Evolutionary conservation across 257 asterid genomes (phyloP), one percentile per base, ranked within the genome.

Genomic region (Gardenia jasminoides): DNA sequence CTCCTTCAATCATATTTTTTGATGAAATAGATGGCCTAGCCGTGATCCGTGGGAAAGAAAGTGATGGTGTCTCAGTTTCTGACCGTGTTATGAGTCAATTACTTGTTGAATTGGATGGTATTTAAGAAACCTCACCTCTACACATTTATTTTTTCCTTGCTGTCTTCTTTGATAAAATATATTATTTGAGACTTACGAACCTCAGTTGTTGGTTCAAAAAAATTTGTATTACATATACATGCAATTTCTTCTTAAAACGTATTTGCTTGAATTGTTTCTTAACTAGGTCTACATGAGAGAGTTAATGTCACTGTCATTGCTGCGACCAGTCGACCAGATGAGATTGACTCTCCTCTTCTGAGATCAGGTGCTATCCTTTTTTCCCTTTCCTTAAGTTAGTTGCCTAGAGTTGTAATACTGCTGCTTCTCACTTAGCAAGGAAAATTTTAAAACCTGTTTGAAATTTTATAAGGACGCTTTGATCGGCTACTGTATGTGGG

Each of bases 1-100:
- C 97, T 79, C 97, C 99, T 54, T 93, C 99, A 59, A 89, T 93
- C 79, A 88, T 96, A 81, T 96, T 93, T 86, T 92, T 96, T 72
- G 99, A 96, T 84, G 99, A 96, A 86, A 90, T 96, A 74, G 99
- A 92, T 84, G 97, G 97, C 50, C 96, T 93, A 39, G 99, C 97
- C 65, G 84, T 87, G 72, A 91, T 86, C 70, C 97, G 97, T 81
- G 97, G 98, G 78, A 90, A 92, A 85, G 99, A 96, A 83, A 91
- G 92, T 81, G 98, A 92, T 77, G 99, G 98, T 78, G 96, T 96
- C 78, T 96, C 97, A 33, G 98, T 96, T 85, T 89, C 98, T 69
- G 97, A 96, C 81, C 92, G 97, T 58, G 99, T 96, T 81, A 92
- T 96, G 88, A 92, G 96, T 85, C 98, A 96, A 86, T 97, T 96